phyloP scores from a whole-genome alignment of 2,329 filamentous ascomycete genomes.

The Aspergillus bombycis region DNA sequence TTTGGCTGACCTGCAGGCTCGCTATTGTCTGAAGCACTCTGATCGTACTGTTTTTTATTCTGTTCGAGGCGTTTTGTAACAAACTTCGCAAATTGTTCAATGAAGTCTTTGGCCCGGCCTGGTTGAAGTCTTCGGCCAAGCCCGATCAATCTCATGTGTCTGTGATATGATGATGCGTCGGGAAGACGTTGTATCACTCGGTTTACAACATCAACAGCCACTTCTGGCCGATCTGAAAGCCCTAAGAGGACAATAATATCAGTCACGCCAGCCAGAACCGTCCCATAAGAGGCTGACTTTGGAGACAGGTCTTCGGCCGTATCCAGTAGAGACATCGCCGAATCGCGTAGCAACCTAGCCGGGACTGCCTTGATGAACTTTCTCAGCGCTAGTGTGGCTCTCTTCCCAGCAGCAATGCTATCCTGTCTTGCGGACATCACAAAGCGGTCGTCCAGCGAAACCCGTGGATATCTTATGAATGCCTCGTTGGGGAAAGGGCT shows the following conservation, averaged over 20 bases:
- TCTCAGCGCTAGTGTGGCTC: neutral
- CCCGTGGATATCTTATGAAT: neutral
- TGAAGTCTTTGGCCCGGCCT: conserved; percentile 7
- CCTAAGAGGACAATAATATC: conserved; percentile 16
- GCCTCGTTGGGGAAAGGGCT: neutral
- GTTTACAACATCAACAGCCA: conserved; percentile 17
- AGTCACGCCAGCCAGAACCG: conserved; percentile 4
- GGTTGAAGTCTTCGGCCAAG: conserved; percentile 13
- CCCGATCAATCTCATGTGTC: conserved; percentile 8
- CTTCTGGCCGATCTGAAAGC: conserved; percentile 17
- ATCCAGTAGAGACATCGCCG: neutral
- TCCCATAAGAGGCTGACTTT: neutral
- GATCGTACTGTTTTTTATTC: neutral
- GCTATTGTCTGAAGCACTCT: neutral
- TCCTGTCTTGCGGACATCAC: neutral
- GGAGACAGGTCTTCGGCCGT: neutral
- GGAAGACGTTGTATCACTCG: conserved; percentile 17
- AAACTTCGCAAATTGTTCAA: conserved; percentile 12
- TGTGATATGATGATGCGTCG: conserved; percentile 22
- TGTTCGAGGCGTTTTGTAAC: conserved; percentile 4
- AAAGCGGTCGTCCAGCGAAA: conserved; percentile 1
- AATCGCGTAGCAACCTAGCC: neutral
- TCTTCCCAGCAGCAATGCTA: neutral
- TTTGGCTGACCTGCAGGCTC: neutral
- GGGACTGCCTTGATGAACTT: neutral